phyloP scores from a whole-genome alignment of 176 grass and related monocot species.

The Pontederia paniculata region DNA sequence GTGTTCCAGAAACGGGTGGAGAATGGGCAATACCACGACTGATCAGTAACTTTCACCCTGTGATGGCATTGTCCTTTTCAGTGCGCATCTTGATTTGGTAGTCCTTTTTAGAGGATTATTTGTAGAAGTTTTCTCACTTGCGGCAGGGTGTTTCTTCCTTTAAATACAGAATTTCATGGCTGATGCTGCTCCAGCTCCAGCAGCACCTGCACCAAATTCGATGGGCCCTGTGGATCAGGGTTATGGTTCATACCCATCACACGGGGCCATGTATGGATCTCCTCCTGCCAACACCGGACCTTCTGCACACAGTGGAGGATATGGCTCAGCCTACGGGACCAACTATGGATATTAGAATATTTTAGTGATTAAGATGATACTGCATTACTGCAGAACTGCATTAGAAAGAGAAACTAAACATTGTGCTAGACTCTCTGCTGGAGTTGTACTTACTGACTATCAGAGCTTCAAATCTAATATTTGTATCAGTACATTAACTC shows the following conservation, averaged over 20 bases:
- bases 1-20: too few species aligned
- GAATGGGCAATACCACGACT: too few species aligned
- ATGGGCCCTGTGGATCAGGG: slow-evolving; percentile 30
- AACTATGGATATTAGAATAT: slow-evolving; percentile 53
- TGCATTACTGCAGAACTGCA: neutral
- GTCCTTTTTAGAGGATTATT: too few species aligned
- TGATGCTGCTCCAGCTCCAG: slow-evolving; percentile 45
- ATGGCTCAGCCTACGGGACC: slow-evolving; percentile 40
- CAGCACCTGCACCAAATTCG: slow-evolving; percentile 19
- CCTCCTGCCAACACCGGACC: slow-evolving; percentile 22
- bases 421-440: too few species aligned
- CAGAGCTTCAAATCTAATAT: too few species aligned
- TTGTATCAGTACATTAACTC: too few species aligned
- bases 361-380: neutral
- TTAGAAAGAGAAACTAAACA: too few species aligned
- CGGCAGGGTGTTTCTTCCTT: neutral
- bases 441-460: too few species aligned
- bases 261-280: slow-evolving; percentile 45
- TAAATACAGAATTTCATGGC: slow-evolving; percentile 90
- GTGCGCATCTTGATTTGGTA: too few species aligned
- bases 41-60: neutral
- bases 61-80: neutral
- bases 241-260: slow-evolving; percentile 53
- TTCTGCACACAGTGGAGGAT: slow-evolving; percentile 37
- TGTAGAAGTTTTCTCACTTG: neutral